These are phyloP conservation scores for Domatiomyces globalis DNA, from an alignment of 2,329 filamentous ascomycete species.

Conservation along the genomic window DNA sequence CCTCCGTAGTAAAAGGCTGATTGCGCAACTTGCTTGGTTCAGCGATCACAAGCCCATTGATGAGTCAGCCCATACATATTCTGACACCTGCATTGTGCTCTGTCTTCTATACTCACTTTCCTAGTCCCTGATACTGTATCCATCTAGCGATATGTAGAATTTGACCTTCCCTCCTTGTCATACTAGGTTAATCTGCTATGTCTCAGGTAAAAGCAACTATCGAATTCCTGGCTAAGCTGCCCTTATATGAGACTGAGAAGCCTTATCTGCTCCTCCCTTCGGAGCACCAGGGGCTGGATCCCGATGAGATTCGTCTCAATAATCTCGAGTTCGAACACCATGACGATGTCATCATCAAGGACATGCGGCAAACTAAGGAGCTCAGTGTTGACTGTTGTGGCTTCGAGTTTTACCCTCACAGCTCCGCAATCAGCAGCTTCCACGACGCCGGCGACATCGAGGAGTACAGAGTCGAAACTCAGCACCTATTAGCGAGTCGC, in stretches of 20 bases:
- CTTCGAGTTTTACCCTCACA: conserved; percentile 1
- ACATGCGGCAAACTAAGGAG: conserved; percentile 1
- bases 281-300: conserved; percentile 2
- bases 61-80: no score
- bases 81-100: no score
- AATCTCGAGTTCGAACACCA: conserved; percentile 4
- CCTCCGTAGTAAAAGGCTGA: no score
- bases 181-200: neutral
- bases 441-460: neutral
- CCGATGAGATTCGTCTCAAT: neutral
- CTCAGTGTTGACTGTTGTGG: conserved; percentile 4
- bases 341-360: neutral
- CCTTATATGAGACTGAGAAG: conserved; percentile 4
- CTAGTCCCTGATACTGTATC: no score
- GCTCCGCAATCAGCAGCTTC: neutral
- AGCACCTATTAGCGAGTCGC: conserved; percentile 1
- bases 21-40: no score
- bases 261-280: conserved; percentile 4
- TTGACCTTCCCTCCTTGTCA: no score
- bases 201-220: neutral
- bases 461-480: conserved; percentile 1
- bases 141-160: no score
- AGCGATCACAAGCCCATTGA: no score
- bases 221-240: conserved; percentile 2
- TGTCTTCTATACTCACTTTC: no score